Percentiles rank a stretch among this genome's conserved stretches.
phyloP scores from a whole-genome alignment of 2,329 filamentous ascomycete species.

The Cordyceps sp. region DNA sequence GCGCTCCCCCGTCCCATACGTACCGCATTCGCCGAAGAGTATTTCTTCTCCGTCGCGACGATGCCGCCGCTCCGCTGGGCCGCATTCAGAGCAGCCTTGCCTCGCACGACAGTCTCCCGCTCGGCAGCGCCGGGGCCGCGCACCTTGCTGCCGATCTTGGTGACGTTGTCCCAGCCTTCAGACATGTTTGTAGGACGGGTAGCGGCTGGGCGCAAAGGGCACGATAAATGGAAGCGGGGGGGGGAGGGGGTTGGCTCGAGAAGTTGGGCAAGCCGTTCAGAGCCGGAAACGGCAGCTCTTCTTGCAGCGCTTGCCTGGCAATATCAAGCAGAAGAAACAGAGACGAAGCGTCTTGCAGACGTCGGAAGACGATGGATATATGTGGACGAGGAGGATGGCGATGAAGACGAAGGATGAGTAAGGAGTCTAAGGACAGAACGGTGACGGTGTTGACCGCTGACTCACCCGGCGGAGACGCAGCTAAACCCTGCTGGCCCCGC shows the following conservation, averaged over 20 bases:
- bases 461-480: no score
- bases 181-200: conserved; percentile 1
- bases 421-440: no score
- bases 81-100: conserved; percentile 72
- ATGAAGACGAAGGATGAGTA: no score
- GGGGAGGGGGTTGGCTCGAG: no score
- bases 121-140: conserved; percentile 46
- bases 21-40: conserved; percentile 50
- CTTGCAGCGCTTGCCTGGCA: no score
- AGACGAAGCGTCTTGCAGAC: no score
- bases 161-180: conserved; percentile 65
- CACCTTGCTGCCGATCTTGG: conserved; percentile 85
- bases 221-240: neutral
- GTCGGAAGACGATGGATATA: no score
- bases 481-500: no score
- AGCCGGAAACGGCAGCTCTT: conserved; percentile 5
- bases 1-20: neutral
- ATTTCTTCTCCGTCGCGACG: conserved; percentile 86
- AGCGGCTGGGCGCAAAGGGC: neutral
- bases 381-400: no score
- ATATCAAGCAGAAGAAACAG: no score
- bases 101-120: conserved; percentile 79
- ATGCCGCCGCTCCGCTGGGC: conserved; percentile 66
- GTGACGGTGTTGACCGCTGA: no score
- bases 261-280: no score